Percentiles rank a stretch among this genome's conserved stretches.
Evolutionary conservation across 2,329 filamentous ascomycete species (phyloP).

Genomic region (Trichoderma sp.): DNA sequence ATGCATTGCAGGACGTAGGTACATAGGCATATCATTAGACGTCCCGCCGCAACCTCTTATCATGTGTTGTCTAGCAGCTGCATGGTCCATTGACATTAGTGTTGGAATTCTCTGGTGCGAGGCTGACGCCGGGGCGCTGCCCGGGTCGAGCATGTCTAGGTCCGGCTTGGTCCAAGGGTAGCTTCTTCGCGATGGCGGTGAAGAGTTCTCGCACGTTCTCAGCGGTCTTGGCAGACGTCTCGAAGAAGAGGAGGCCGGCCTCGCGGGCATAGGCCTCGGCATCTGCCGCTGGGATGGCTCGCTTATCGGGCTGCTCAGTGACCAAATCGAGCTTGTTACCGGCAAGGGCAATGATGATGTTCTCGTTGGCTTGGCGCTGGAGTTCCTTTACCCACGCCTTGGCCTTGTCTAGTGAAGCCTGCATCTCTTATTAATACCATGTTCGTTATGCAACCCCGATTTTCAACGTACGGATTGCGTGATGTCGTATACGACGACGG

Average conservation of each 20-base stretch:
- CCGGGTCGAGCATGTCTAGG: constrained; percentile 75
- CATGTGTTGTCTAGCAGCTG: constrained; percentile 47
- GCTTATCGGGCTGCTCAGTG: constrained; percentile 91
- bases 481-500: constrained; percentile 98
- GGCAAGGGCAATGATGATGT: constrained; percentile 97
- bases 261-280: constrained; percentile 94
- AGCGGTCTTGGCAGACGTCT: constrained; percentile 95
- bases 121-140: constrained; percentile 58
- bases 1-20: constrained; percentile 26
- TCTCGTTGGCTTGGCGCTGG: constrained; percentile 97
- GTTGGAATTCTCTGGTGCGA: constrained; percentile 56
- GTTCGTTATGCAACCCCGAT: neutral
- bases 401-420: constrained; percentile 97
- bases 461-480: constrained; percentile 81
- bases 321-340: constrained; percentile 98
- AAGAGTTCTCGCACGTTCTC: constrained; percentile 96
- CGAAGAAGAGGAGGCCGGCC: constrained; percentile 93
- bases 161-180: constrained; percentile 94
- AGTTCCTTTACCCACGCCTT: constrained; percentile 99
- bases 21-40: constrained; percentile 19
- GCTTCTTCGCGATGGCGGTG: constrained; percentile 95
- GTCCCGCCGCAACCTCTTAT: constrained; percentile 15
- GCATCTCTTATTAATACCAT: constrained; percentile 20
- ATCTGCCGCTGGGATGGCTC: constrained; percentile 82
- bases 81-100: constrained; percentile 57